phyloP scores from a whole-genome alignment of 78 protist genomes.

The Dictyostelium purpureum region DNA sequence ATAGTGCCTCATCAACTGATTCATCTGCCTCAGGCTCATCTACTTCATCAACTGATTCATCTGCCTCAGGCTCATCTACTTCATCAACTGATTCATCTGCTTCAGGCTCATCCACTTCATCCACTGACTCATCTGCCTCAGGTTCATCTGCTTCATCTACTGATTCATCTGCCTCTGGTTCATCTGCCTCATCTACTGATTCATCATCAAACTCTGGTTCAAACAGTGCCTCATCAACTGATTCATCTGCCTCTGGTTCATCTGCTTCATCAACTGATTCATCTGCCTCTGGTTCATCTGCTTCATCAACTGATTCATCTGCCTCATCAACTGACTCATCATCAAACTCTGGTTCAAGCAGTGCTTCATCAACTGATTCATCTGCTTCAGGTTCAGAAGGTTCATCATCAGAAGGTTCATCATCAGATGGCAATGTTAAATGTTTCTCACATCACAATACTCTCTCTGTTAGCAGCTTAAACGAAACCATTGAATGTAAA shows the following conservation, averaged over 20 bases:
- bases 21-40: neutral
- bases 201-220: neutral
- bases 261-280: neutral
- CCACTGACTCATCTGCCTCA: neutral
- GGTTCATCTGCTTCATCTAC: neutral
- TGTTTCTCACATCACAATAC: neutral
- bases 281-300: neutral
- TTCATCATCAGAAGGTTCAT: no score
- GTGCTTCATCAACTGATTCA: neutral
- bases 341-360: neutral
- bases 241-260: neutral
- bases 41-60: neutral
- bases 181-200: neutral
- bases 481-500: neutral
- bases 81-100: neutral
- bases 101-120: neutral
- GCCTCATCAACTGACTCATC: neutral
- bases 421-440: neutral
- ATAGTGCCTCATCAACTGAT: neutral
- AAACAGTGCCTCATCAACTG: no score
- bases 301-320: neutral
- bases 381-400: neutral
- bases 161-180: neutral
- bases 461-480: neutral
- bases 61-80: neutral